phyloP scores from a whole-genome alignment of 495 filamentous ascomycete genomes.

The Stereocaulon alpinum region DNA sequence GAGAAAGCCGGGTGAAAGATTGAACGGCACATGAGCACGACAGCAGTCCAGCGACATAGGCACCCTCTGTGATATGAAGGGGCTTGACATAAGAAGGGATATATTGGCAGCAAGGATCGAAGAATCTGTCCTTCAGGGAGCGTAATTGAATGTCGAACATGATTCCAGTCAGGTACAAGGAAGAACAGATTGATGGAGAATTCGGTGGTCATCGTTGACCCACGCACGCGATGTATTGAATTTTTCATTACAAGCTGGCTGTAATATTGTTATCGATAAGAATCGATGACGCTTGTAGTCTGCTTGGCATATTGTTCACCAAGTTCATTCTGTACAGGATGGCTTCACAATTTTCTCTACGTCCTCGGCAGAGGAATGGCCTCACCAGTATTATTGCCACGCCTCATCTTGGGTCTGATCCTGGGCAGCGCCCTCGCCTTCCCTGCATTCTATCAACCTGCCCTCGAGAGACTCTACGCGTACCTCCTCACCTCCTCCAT shows the following conservation, averaged over 20 bases:
- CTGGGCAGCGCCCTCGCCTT: slow-evolving; percentile 12
- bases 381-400: slow-evolving; percentile 8
- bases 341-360: not conserved
- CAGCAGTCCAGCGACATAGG: slow-evolving; percentile 21
- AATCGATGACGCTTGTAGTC: no score
- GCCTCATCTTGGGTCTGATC: slow-evolving; percentile 1
- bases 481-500: slow-evolving; percentile 17
- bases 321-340: not conserved
- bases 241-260: no score
- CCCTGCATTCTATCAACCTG: slow-evolving; percentile 21
- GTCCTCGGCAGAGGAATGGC: not conserved
- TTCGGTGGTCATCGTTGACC: no score
- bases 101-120: slow-evolving; percentile 18
- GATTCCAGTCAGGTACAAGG: not conserved
- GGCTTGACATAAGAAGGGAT: slow-evolving; percentile 22
- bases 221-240: no score
- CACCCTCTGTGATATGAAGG: slow-evolving; percentile 20
- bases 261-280: no score
- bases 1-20: not conserved
- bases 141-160: slow-evolving; percentile 25
- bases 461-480: slow-evolving; percentile 18
- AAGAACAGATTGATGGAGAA: not conserved
- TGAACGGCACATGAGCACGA: slow-evolving; percentile 9
- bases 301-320: no score
- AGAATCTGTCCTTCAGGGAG: slow-evolving; percentile 22